Evolutionary conservation across 257 asterid genomes (phyloP).

Genomic region (Ilex asprella): DNA sequence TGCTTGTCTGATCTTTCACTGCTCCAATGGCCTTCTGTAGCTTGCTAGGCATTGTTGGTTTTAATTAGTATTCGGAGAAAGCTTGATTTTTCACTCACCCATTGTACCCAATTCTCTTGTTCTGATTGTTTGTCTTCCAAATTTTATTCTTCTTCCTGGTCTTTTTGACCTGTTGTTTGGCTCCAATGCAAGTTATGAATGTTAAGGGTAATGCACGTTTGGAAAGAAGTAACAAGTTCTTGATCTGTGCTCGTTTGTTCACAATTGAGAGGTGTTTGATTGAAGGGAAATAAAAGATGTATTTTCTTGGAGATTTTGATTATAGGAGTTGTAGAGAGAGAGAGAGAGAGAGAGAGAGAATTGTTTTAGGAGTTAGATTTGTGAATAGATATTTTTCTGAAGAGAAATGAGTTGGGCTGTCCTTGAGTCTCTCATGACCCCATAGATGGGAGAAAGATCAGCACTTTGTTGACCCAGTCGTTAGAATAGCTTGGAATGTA

Average conservation of each 20-base stretch:
- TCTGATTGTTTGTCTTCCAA: not conserved
- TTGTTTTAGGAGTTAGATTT: not conserved
- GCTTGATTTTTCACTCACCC: not conserved
- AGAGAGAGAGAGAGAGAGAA: not conserved
- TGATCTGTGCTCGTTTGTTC: too few relatives aligned
- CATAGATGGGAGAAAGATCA: not conserved
- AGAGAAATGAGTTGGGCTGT: slow-evolving; percentile 1
- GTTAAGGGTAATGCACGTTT: too few relatives aligned
- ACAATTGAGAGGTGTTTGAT: too few relatives aligned
- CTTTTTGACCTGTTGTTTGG: too few relatives aligned
- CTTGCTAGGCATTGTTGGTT: slow-evolving; percentile 68
- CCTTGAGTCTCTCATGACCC: slow-evolving; percentile 17
- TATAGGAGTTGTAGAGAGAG: not conserved
- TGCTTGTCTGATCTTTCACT: slow-evolving; percentile 89
- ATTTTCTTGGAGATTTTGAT: not conserved
- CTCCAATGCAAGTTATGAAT: too few relatives aligned
- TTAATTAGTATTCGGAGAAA: not conserved
- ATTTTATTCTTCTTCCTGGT: not conserved
- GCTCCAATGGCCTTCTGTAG: slow-evolving; percentile 78
- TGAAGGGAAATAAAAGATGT: too few relatives aligned
- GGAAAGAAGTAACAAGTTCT: too few relatives aligned
- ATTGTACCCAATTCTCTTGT: not conserved
- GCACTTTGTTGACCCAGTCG: not conserved
- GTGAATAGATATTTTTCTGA: too few relatives aligned
- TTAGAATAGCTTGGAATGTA: not conserved